Conservation (phyloP, 257 asterid species). For the Verbena officinalis region DNA sequence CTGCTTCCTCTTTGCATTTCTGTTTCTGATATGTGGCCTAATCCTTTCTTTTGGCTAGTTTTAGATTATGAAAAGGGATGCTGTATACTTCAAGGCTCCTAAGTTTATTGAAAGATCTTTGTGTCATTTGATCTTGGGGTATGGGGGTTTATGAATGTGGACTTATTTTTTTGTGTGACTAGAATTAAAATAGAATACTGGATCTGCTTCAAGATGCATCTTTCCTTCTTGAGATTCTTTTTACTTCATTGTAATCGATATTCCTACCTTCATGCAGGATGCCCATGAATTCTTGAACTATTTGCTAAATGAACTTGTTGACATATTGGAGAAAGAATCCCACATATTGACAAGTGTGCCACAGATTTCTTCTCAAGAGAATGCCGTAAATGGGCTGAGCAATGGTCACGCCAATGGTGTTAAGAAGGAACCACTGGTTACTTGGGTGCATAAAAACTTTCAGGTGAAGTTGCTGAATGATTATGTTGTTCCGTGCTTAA, state of each 20-base stretch:
- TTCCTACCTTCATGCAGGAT: conserved; percentile 53
- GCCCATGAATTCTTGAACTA: conserved; percentile 94
- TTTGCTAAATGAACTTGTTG: conserved; percentile 81
- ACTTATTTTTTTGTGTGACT: neutral
- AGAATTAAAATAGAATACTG: neutral
- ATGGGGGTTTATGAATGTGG: neutral
- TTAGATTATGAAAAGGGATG: neutral
- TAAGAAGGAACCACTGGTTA: conserved; percentile 62
- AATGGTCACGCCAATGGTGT: conserved; percentile 52
- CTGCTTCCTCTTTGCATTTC: neutral
- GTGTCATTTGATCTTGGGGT: neutral
- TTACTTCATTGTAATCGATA: conserved; percentile 14
- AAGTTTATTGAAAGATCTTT: neutral
- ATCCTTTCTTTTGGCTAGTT: neutral
- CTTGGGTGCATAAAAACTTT: conserved; percentile 91
- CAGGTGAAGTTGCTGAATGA: conserved; percentile 51
- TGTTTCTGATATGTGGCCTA: neutral
- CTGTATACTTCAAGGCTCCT: neutral
- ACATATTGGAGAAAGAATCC: conserved; percentile 85
- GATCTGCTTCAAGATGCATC: neutral
- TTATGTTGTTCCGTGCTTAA: neutral
- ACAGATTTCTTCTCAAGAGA: conserved; percentile 14
- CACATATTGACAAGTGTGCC: conserved; percentile 46
- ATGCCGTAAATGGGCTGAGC: conserved; percentile 49
- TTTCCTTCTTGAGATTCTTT: neutral